Percentiles rank a stretch among this genome's conserved stretches.
These are phyloP conservation scores for Juncus inflexus DNA, from an alignment of 176 grass and related monocot genomes.

Conservation along the genomic window DNA sequence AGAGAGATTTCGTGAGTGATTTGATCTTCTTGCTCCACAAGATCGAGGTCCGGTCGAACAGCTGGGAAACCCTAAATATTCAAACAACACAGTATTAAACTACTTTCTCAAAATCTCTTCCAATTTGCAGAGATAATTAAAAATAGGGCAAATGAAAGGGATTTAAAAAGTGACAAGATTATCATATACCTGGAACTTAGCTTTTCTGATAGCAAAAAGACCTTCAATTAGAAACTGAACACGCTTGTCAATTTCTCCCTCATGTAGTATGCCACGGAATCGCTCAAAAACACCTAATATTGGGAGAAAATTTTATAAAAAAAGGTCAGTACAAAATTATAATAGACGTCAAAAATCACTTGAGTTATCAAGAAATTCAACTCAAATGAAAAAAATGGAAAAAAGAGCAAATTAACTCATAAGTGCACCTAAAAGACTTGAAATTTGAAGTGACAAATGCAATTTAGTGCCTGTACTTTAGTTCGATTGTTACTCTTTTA, in stretches of 20 bases:
- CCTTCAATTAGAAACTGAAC: constrained; percentile 97
- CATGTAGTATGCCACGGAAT: constrained; percentile 94
- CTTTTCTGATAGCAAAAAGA: constrained; percentile 95
- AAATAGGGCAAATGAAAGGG: neutral
- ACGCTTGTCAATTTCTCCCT: constrained; percentile 95
- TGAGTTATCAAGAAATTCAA: neutral
- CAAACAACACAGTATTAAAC: constrained; percentile 18
- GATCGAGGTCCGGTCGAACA: constrained; percentile 81
- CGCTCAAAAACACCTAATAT: constrained; percentile 91
- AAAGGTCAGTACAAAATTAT: neutral
- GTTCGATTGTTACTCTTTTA: too few relatives aligned
- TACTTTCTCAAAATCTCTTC: neutral
- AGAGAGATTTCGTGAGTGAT: constrained; percentile 53
- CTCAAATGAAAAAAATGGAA: too few relatives aligned
- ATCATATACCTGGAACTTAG: constrained; percentile 81
- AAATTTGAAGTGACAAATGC: too few relatives aligned
- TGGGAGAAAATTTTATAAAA: neutral
- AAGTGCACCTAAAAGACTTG: too few relatives aligned
- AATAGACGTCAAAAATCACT: constrained; percentile 10
- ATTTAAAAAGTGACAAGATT: constrained; percentile 8
- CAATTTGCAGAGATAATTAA: neutral
- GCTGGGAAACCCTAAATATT: constrained; percentile 78
- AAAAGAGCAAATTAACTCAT: too few relatives aligned
- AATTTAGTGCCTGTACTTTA: too few relatives aligned
- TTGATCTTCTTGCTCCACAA: constrained; percentile 96